Conservation (phyloP, 2,329 filamentous ascomycete species). For the Sporothrix humicola region DNA sequence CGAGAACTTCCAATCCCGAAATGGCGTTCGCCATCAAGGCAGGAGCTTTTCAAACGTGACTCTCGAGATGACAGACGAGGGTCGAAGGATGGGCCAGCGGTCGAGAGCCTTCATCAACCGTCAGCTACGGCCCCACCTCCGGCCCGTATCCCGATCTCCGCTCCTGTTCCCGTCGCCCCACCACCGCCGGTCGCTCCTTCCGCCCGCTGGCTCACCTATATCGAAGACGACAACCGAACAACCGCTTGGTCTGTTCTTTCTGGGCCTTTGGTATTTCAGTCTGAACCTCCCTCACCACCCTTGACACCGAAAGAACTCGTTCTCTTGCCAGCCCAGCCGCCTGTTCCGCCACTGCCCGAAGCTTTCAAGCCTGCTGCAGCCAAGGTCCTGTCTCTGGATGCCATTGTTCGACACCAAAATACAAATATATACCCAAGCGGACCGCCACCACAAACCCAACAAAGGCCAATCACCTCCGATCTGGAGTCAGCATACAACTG, state of each 20-base stretch:
- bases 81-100: background rate
- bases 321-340: constrained; percentile 9
- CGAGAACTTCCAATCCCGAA: constrained; percentile 40
- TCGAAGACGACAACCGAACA: constrained; percentile 40
- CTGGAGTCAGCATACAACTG: constrained; percentile 23
- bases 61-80: background rate
- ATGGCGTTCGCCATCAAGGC: constrained; percentile 25
- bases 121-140: background rate
- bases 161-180: constrained; percentile 36
- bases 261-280: constrained; percentile 40
- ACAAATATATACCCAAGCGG: background rate
- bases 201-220: constrained; percentile 34
- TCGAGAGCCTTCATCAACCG: background rate
- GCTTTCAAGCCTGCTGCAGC: constrained; percentile 15
- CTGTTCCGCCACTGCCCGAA: constrained; percentile 30
- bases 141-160: constrained; percentile 8
- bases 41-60: background rate
- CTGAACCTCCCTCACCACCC: constrained; percentile 41
- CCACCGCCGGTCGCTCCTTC: constrained; percentile 33
- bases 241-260: constrained; percentile 41
- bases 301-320: constrained; percentile 37
- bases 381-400: background rate
- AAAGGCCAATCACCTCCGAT: background rate
- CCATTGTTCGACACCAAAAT: background rate
- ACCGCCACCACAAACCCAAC: too few species aligned